These are phyloP conservation scores for Penicillium lagena DNA, from an alignment of 495 filamentous ascomycete genomes.

Conservation along the genomic window DNA sequence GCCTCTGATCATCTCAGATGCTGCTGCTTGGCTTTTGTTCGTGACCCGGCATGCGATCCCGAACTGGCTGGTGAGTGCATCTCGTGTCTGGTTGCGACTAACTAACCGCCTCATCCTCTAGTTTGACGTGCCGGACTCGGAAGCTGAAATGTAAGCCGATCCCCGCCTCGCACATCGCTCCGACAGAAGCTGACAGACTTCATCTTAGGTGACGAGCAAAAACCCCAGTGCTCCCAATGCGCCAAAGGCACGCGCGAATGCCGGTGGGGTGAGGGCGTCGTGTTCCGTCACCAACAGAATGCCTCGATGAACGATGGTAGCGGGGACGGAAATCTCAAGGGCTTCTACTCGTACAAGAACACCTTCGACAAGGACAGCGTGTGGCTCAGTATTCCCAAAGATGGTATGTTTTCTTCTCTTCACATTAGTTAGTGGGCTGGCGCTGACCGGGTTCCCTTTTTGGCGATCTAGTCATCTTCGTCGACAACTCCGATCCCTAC, in stretches of 20 bases:
- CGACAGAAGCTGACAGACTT: conserved; percentile 7
- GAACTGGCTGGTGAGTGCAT: conserved; percentile 43
- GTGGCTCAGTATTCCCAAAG: conserved; percentile 60
- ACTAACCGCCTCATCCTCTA: conserved; percentile 10
- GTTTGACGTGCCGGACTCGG: conserved; percentile 55
- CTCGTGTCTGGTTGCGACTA: not conserved
- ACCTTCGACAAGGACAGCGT: conserved; percentile 55
- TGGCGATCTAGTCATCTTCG: conserved; percentile 48
- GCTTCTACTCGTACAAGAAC: conserved; percentile 67
- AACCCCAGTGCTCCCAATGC: conserved; percentile 53
- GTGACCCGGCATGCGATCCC: conserved; percentile 42
- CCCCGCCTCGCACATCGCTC: not conserved
- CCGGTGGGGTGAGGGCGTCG: conserved; percentile 54
- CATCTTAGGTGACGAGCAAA: conserved; percentile 44
- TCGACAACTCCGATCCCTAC: conserved; percentile 58
- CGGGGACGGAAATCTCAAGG: conserved; percentile 40
- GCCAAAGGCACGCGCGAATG: conserved; percentile 55
- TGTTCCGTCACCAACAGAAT: conserved; percentile 69
- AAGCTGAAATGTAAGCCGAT: conserved; percentile 52
- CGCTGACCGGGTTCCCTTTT: conserved; percentile 5
- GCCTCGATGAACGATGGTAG: conserved; percentile 56
- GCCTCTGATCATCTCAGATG: conserved; percentile 17
- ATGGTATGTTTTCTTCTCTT: conserved; percentile 22
- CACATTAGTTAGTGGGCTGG: no score
- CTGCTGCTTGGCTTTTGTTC: conserved; percentile 19